Conservation (phyloP, 2,329 filamentous ascomycete species). For the Purpureocillium lavendulum region DNA sequence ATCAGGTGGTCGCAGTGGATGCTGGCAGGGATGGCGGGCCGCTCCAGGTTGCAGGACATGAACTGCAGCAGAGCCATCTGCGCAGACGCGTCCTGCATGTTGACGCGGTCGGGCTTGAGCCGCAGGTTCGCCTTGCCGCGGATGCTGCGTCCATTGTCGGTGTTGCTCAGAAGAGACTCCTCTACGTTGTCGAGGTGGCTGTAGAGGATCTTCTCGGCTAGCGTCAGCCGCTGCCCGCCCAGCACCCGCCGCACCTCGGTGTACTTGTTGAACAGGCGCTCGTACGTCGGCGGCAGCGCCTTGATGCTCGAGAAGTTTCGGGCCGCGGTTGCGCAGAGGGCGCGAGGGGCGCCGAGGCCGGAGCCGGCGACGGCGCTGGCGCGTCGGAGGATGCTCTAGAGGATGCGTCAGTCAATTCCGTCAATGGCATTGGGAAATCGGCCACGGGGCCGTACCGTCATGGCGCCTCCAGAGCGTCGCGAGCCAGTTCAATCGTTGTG, state of each 20-base stretch:
- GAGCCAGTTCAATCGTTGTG: slow-evolving; percentile 41
- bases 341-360: slow-evolving; percentile 6
- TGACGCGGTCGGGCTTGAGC: slow-evolving; percentile 93
- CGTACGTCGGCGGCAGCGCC: slow-evolving; percentile 62
- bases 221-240: slow-evolving; percentile 60
- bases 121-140: slow-evolving; percentile 88
- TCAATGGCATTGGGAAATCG: too few relatives aligned
- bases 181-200: slow-evolving; percentile 86
- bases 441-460: slow-evolving; percentile 27
- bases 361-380: slow-evolving; percentile 20
- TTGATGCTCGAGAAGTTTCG: slow-evolving; percentile 30
- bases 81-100: slow-evolving; percentile 97
- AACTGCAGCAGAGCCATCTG: slow-evolving; percentile 98
- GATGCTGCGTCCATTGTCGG: slow-evolving; percentile 75
- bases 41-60: slow-evolving; percentile 88
- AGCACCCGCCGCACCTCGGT: slow-evolving; percentile 67
- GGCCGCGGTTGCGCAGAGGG: slow-evolving; percentile 14
- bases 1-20: slow-evolving; percentile 99
- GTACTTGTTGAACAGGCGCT: slow-evolving; percentile 71
- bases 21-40: slow-evolving; percentile 88
- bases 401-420: too few relatives aligned
- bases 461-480: slow-evolving; percentile 38
- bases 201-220: slow-evolving; percentile 98
- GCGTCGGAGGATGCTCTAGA: slow-evolving; percentile 28
- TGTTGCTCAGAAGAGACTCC: slow-evolving; percentile 76